phyloP scores from a whole-genome alignment of 2,329 filamentous ascomycete genomes.

The Colletotrichum agaves region DNA sequence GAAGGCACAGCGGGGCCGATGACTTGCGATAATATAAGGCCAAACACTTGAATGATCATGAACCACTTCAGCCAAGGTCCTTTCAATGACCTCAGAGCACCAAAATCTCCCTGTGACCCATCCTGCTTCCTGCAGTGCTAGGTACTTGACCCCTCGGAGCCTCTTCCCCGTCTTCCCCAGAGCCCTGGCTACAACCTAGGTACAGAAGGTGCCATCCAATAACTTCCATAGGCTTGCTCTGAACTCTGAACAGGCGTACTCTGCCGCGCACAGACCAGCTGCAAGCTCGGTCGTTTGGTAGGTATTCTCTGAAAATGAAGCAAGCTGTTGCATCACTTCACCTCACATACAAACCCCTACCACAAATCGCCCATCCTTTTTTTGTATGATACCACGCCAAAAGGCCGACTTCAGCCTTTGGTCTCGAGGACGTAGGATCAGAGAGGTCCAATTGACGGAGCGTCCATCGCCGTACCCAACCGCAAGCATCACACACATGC shows the following conservation, averaged over 20 bases:
- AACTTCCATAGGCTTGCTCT: neutral
- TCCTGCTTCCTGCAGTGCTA: neutral
- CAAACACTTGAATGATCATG: too few species aligned
- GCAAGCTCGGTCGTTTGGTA: neutral
- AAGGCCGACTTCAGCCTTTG: neutral
- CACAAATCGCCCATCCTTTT: slow-evolving; percentile 4
- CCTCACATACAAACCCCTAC: slow-evolving; percentile 25
- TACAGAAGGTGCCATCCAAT: slow-evolving; percentile 24
- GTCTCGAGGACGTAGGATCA: slow-evolving; percentile 19
- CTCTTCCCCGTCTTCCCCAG: slow-evolving; percentile 17
- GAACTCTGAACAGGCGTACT: slow-evolving; percentile 5
- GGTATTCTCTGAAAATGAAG: slow-evolving; percentile 28
- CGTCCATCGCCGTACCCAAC: neutral
- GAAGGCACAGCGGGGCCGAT: neutral
- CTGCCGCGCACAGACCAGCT: slow-evolving; percentile 24
- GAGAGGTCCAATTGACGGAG: slow-evolving; percentile 5
- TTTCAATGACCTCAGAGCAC: too few species aligned
- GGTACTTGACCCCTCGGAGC: slow-evolving; percentile 14
- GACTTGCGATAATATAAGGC: too few species aligned
- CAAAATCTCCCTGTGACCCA: neutral
- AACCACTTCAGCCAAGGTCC: too few species aligned
- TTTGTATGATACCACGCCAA: slow-evolving; percentile 26
- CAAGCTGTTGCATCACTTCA: slow-evolving; percentile 25
- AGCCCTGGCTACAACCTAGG: neutral
- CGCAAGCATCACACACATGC: slow-evolving; percentile 17